phyloP scores from a whole-genome alignment of 176 grass and related monocot genomes.

The Aegilops speltoides region DNA sequence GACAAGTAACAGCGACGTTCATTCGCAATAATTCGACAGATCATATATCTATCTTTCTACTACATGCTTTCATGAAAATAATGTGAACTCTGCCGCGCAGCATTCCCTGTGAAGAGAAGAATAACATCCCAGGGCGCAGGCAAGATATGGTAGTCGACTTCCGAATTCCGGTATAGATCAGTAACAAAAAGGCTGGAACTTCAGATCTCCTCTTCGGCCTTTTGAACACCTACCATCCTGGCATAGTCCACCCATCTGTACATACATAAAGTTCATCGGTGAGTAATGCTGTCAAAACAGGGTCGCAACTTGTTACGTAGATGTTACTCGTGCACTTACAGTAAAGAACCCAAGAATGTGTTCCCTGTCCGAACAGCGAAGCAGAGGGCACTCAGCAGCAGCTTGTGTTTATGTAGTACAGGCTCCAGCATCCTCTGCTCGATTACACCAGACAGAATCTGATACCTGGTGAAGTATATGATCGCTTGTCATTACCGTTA shows the following conservation, averaged over 20 bases:
- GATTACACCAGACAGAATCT: conserved; percentile 70
- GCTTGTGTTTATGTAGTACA: conserved; percentile 70
- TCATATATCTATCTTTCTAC: not conserved
- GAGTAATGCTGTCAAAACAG: not conserved
- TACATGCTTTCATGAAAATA: not conserved
- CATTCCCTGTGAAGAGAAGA: not conserved
- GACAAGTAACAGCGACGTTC: not conserved
- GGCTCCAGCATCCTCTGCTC: conserved; percentile 89
- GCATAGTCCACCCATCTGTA: conserved; percentile 87
- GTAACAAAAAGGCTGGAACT: not conserved
- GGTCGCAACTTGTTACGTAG: too few species aligned
- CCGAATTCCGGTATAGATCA: too few species aligned
- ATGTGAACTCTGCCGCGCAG: not conserved
- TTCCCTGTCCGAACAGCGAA: conserved; percentile 72
- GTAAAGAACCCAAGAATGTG: conserved; percentile 83
- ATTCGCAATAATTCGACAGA: conserved; percentile 19
- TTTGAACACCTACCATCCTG: conserved; percentile 69
- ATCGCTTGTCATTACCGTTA: not conserved
- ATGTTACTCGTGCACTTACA: conserved; percentile 50
- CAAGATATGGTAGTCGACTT: not conserved
- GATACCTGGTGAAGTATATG: conserved; percentile 53
- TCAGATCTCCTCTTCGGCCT: conserved; percentile 47
- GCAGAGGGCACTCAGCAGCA: conserved; percentile 63
- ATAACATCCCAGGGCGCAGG: not conserved
- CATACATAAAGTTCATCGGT: conserved; percentile 1